Percentiles rank a stretch among this genome's conserved stretches.
Evolutionary conservation across 2,329 filamentous ascomycete species (phyloP).

Genomic region (Teratosphaeria viscida): DNA sequence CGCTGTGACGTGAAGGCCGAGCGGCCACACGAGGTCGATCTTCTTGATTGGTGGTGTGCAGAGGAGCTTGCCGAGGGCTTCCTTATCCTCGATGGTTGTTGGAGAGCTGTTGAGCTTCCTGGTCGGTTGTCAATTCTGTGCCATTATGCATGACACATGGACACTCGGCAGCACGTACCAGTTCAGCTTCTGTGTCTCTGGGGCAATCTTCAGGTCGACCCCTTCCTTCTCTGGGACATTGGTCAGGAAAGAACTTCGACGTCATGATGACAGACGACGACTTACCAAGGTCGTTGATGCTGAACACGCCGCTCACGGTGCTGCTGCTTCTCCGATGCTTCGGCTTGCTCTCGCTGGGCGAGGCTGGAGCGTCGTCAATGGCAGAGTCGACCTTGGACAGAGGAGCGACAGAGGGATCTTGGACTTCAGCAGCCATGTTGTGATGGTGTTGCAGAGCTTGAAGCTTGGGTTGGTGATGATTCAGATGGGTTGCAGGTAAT

Average conservation of each 20-base stretch:
- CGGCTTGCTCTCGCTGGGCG: slow-evolving; percentile 53
- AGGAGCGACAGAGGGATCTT: slow-evolving; percentile 32
- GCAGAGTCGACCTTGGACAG: slow-evolving; percentile 87
- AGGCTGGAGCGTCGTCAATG: slow-evolving; percentile 61
- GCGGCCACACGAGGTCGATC: slow-evolving; percentile 84
- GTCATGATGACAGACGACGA: slow-evolving; percentile 5
- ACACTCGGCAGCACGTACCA: slow-evolving; percentile 50
- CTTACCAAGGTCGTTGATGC: slow-evolving; percentile 79
- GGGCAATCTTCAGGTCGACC: slow-evolving; percentile 60
- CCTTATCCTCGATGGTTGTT: slow-evolving; percentile 66
- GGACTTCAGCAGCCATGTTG: slow-evolving; percentile 43
- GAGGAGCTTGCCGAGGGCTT: slow-evolving; percentile 71
- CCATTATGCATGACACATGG: background rate
- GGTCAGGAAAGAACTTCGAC: background rate
- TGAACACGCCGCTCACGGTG: slow-evolving; percentile 61
- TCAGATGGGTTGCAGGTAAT: background rate
- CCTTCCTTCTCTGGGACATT: slow-evolving; percentile 55
- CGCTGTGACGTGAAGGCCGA: slow-evolving; percentile 78
- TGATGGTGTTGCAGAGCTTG: slow-evolving; percentile 1
- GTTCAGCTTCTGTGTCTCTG: slow-evolving; percentile 77
- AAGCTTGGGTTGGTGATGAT: slow-evolving; percentile 2
- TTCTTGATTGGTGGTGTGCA: slow-evolving; percentile 79
- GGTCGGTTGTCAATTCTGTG: background rate
- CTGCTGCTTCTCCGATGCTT: slow-evolving; percentile 59
- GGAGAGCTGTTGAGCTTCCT: slow-evolving; percentile 95